Evolutionary conservation across 768 basidiomycete genomes (phyloP).

Genomic region (Obba rivulosa): DNA sequence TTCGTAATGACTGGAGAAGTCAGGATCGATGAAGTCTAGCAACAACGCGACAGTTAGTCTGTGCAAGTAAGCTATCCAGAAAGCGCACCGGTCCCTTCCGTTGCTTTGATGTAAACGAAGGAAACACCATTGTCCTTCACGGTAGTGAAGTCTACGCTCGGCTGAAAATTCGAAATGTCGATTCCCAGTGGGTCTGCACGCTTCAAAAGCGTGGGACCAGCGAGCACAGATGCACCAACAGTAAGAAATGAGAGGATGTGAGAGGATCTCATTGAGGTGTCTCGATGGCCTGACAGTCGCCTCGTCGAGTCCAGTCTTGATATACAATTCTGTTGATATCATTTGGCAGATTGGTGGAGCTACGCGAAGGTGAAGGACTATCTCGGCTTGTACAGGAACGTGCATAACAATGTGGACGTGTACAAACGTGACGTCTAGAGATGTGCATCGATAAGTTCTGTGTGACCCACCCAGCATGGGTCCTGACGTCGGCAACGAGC

Average conservation of each 20-base stretch:
- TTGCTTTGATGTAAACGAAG: conserved; percentile 66
- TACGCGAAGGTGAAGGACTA: no score
- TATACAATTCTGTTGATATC: no score
- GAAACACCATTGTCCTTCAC: conserved; percentile 46
- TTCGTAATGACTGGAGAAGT: conserved; percentile 45
- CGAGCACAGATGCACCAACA: neutral
- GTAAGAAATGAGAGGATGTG: neutral
- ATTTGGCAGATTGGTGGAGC: no score
- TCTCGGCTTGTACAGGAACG: no score
- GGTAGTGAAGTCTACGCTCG: conserved; percentile 44
- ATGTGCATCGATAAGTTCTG: no score
- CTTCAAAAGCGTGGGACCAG: conserved; percentile 15
- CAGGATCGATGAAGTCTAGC: conserved; percentile 33
- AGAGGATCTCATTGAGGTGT: neutral
- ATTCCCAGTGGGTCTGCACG: conserved; percentile 43
- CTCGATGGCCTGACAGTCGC: no score
- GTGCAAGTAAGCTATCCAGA: neutral
- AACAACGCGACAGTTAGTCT: neutral
- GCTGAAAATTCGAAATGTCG: conserved; percentile 50
- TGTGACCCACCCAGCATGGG: no score
- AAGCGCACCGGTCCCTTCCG: conserved; percentile 49
- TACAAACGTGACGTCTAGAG: no score
- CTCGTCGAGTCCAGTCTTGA: no score
- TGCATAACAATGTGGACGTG: no score
- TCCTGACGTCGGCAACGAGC: no score